Evolutionary conservation across 257 asterid species (phyloP).

Genomic region (Solanum lycopersicoides): DNA sequence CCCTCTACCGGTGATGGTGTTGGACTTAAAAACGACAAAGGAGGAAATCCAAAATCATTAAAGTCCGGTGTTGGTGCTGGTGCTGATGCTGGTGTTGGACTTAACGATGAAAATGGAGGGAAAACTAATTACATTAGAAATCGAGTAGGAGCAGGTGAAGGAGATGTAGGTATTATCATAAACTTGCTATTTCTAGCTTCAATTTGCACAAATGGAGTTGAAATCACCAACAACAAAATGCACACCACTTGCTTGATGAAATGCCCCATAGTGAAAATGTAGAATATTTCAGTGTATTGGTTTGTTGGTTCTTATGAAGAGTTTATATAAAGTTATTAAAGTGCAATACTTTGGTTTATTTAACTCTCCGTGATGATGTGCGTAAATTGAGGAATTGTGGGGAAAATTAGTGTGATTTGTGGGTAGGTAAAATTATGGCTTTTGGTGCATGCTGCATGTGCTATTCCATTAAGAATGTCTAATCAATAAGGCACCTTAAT

Average conservation of each 20-base stretch:
- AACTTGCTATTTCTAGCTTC: conserved; percentile 46
- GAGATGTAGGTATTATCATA: conserved; percentile 23
- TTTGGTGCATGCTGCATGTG: conserved; percentile 35
- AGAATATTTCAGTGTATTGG: neutral
- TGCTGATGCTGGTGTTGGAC: neutral
- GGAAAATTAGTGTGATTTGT: neutral
- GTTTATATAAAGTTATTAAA: neutral
- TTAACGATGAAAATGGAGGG: neutral
- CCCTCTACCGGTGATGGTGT: neutral
- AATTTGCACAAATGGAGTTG: conserved; percentile 9
- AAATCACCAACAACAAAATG: conserved; percentile 12
- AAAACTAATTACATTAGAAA: conserved; percentile 7
- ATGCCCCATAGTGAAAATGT: conserved; percentile 14
- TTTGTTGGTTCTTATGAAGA: neutral
- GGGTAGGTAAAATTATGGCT: conserved; percentile 30
- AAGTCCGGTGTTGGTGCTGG: neutral
- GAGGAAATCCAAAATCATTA: conserved; percentile 2
- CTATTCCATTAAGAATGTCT: conserved; percentile 22
- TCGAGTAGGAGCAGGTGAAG: conserved; percentile 20
- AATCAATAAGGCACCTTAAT: conserved; percentile 6
- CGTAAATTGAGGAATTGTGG: conserved; percentile 45
- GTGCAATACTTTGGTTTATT: neutral
- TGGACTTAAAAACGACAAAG: conserved; percentile 4
- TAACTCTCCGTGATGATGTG: conserved; percentile 24
- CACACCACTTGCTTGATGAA: conserved; percentile 12